phyloP scores from a whole-genome alignment of 1,284 basidiomycete genomes.

The Pyrrhoderma noxium region DNA sequence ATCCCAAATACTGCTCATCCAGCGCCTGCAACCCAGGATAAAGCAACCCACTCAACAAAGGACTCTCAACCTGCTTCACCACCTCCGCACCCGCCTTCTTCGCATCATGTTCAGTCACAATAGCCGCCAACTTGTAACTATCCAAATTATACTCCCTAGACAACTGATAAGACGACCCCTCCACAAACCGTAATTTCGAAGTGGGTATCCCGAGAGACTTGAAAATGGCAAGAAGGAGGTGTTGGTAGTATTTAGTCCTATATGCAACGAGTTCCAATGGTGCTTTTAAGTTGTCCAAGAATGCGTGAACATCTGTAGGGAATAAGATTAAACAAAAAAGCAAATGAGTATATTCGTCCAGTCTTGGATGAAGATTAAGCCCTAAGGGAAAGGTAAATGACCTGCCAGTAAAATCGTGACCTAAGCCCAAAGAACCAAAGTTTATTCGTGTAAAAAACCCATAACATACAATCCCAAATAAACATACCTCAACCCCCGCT shows the following conservation, averaged over 20 bases:
- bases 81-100: conserved; percentile 99
- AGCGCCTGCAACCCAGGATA: conserved; percentile 97
- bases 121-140: conserved; percentile 85
- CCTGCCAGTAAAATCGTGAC: conserved; percentile 90
- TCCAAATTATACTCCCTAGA: conserved; percentile 91
- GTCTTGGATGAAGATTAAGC: too few relatives aligned
- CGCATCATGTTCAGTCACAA: conserved; percentile 92
- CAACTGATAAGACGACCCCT: conserved; percentile 90
- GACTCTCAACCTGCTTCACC: conserved; percentile 94
- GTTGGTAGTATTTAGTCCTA: conserved; percentile 88
- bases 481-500: conserved; percentile 74
- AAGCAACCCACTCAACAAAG: conserved; percentile 84
- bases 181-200: conserved; percentile 77
- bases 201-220: conserved; percentile 87
- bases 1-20: conserved; percentile 94
- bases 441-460: background rate
- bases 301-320: conserved; percentile 84
- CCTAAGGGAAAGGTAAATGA: conserved; percentile 24
- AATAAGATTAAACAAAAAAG: background rate
- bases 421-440: conserved; percentile 27
- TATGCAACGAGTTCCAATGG: conserved; percentile 90
- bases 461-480: background rate
- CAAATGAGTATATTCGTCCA: too few relatives aligned
- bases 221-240: conserved; percentile 79
- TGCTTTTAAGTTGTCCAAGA: conserved; percentile 97